These are phyloP conservation scores for Exophiala sp. DNA, from an alignment of 2,329 filamentous ascomycete genomes.

Conservation along the genomic window DNA sequence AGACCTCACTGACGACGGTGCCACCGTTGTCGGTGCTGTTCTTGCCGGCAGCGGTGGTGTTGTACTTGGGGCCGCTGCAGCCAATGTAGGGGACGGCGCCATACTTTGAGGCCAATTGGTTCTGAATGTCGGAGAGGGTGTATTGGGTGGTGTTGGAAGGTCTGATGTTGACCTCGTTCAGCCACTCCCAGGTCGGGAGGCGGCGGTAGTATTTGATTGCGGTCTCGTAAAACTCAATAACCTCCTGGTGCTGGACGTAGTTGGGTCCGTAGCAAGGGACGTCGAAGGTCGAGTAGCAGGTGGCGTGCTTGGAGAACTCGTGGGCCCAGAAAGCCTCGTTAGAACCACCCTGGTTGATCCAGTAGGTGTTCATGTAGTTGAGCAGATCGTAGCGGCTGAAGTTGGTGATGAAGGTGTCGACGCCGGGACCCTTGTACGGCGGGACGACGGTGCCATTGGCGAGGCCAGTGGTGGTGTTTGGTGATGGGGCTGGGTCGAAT, in stretches of 20 bases:
- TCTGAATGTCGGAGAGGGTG: slow-evolving; percentile 52
- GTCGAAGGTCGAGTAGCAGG: slow-evolving; percentile 65
- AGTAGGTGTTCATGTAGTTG: slow-evolving; percentile 64
- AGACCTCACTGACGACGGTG: slow-evolving; percentile 60
- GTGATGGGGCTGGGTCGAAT: slow-evolving; percentile 59
- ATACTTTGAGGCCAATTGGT: slow-evolving; percentile 48
- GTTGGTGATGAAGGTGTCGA: slow-evolving; percentile 57
- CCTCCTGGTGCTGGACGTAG: slow-evolving; percentile 56
- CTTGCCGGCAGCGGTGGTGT: slow-evolving; percentile 56
- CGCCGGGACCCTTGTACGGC: slow-evolving; percentile 56
- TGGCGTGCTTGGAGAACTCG: slow-evolving; percentile 66
- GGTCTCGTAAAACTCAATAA: slow-evolving; percentile 63
- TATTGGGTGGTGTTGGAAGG: slow-evolving; percentile 60
- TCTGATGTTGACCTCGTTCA: slow-evolving; percentile 51
- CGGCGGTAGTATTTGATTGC: slow-evolving; percentile 55
- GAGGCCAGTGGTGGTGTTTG: slow-evolving; percentile 61
- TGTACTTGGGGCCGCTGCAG: slow-evolving; percentile 59
- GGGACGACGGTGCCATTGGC: slow-evolving; percentile 50
- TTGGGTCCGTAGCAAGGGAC: slow-evolving; percentile 61
- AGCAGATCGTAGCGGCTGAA: slow-evolving; percentile 60
- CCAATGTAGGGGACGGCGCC: slow-evolving; percentile 59
- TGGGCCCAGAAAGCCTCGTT: slow-evolving; percentile 64
- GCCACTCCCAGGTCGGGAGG: slow-evolving; percentile 60
- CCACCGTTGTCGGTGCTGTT: slow-evolving; percentile 54
- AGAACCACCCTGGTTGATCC: slow-evolving; percentile 56